Conservation (phyloP, 768 basidiomycete genomes). For the Calvatia gigantea region DNA sequence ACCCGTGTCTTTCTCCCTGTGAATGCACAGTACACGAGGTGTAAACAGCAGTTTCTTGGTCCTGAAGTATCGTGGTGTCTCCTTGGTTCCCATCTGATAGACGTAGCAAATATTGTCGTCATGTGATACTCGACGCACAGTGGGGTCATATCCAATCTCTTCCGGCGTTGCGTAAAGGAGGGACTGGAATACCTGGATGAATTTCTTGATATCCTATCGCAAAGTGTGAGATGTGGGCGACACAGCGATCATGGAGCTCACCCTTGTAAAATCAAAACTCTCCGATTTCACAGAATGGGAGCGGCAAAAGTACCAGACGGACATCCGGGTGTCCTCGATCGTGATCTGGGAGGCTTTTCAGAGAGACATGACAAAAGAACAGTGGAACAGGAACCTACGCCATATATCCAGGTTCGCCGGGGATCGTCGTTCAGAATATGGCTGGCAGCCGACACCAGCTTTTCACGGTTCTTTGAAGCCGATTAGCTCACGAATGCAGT, state of each 20-base stretch:
- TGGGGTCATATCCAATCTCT: slow-evolving; percentile 9
- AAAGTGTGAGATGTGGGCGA: neutral
- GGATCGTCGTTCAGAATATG: slow-evolving; percentile 5
- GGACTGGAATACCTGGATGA: slow-evolving; percentile 4
- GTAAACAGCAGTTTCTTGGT: neutral
- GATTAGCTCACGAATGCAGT: too few relatives aligned
- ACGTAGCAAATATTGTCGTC: neutral
- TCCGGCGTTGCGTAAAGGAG: slow-evolving; percentile 2
- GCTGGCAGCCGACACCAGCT: neutral
- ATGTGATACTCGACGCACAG: neutral
- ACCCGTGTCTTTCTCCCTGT: slow-evolving; percentile 8
- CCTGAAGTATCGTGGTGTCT: neutral
- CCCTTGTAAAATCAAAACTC: slow-evolving; percentile 8
- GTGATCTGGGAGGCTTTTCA: neutral
- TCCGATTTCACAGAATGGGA: slow-evolving; percentile 4
- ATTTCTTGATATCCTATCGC: slow-evolving; percentile 1
- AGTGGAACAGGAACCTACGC: neutral
- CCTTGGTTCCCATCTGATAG: neutral
- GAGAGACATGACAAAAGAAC: neutral
- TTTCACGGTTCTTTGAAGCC: slow-evolving; percentile 1
- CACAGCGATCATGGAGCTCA: neutral
- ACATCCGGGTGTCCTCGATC: slow-evolving; percentile 6
- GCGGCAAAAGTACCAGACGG: slow-evolving; percentile 9
- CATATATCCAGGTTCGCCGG: neutral
- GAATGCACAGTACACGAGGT: neutral